phyloP scores from a whole-genome alignment of 2,329 filamentous ascomycete species.

The Penicillium sclerotigenum region DNA sequence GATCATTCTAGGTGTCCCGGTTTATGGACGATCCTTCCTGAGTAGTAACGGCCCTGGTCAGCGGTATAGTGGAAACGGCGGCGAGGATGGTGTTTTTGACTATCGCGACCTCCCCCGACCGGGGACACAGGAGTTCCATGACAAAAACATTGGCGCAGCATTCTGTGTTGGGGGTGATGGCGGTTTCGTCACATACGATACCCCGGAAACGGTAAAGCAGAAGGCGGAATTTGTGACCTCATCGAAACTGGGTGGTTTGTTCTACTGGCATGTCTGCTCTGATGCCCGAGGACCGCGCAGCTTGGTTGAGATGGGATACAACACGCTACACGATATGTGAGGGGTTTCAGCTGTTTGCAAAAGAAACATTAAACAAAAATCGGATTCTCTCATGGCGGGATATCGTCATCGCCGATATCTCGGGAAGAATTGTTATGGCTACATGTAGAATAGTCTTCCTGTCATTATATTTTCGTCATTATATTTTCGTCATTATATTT shows the following conservation, averaged over 20 bases:
- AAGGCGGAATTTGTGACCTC: slow-evolving; percentile 73
- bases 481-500: not conserved
- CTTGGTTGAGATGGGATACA: slow-evolving; percentile 59
- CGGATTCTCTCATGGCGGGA: not conserved
- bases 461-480: not conserved
- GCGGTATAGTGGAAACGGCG: slow-evolving; percentile 50
- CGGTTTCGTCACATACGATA: slow-evolving; percentile 78
- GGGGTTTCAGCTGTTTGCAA: not conserved
- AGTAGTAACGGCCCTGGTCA: slow-evolving; percentile 64
- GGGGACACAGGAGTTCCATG: slow-evolving; percentile 63
- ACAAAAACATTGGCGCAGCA: slow-evolving; percentile 65
- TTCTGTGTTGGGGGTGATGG: slow-evolving; percentile 68
- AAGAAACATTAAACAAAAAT: not conserved
- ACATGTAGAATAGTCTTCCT: too few relatives aligned
- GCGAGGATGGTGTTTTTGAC: slow-evolving; percentile 69
- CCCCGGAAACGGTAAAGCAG: slow-evolving; percentile 68
- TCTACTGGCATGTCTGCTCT: slow-evolving; percentile 76
- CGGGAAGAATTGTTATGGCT: not conserved
- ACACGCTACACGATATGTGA: slow-evolving; percentile 50
- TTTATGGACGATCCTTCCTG: slow-evolving; percentile 72
- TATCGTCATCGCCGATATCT: not conserved
- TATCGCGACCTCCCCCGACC: slow-evolving; percentile 66
- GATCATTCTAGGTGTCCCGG: slow-evolving; percentile 71
- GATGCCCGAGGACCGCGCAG: slow-evolving; percentile 60
- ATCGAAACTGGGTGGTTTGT: slow-evolving; percentile 69